Conservation (phyloP, 2,329 filamentous ascomycete genomes). For the Escovopsis sp. region DNA sequence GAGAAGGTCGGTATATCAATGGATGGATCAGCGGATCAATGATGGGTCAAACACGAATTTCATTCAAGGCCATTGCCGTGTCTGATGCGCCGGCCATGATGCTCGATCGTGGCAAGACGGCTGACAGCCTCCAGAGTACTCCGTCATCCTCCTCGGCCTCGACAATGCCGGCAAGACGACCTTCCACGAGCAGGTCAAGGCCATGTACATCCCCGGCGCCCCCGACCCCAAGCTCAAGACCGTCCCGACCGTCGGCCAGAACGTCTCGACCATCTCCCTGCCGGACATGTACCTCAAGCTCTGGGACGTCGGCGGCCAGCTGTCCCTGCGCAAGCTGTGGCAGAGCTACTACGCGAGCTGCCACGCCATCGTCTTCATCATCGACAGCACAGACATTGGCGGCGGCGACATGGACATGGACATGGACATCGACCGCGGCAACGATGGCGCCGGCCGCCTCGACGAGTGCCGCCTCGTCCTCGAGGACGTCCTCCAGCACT, state of each 20-base stretch:
- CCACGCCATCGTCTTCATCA: conserved; percentile 95
- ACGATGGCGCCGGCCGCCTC: conserved; percentile 41
- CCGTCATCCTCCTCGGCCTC: conserved; percentile 87
- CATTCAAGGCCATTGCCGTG: background rate
- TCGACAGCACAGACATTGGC: conserved; percentile 88
- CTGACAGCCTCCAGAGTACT: conserved; percentile 55
- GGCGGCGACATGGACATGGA: conserved; percentile 35
- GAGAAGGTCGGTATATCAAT: conserved; percentile 54
- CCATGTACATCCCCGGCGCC: conserved; percentile 55
- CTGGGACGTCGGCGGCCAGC: conserved; percentile 94
- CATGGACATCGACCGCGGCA: conserved; percentile 33
- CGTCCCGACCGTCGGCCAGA: conserved; percentile 93
- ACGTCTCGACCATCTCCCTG: conserved; percentile 80
- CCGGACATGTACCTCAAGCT: conserved; percentile 96
- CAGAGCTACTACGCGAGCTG: conserved; percentile 89
- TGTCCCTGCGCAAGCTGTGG: conserved; percentile 80
- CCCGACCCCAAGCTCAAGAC: conserved; percentile 62
- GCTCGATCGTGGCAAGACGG: background rate
- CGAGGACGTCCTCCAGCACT: conserved; percentile 76
- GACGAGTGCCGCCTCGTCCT: conserved; percentile 83
- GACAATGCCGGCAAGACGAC: conserved; percentile 99
- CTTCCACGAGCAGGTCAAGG: conserved; percentile 91
- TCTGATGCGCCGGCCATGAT: conserved; percentile 3
- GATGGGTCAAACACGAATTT: background rate
- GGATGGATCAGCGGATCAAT: too few relatives aligned